Evolutionary conservation across 2,329 filamentous ascomycete genomes (phyloP), one percentile per base, ranked within the genome.

Genomic region (Tolypocladium tundrense): DNA sequence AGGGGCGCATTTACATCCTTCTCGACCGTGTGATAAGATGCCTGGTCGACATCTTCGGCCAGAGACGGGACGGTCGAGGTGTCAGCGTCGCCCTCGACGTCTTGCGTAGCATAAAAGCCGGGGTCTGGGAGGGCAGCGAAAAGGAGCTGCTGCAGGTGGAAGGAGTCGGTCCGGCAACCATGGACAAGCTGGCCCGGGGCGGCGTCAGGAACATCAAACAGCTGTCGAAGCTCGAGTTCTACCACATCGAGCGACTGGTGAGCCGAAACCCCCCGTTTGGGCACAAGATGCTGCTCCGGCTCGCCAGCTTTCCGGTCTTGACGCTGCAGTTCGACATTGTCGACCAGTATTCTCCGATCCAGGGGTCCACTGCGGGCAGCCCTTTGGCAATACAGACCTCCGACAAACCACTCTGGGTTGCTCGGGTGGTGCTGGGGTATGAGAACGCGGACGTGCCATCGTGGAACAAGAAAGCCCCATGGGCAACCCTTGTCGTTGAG

Each of bases 191-290:
- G 50, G 81, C 84, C 3, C 79, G 81, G 43, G 85, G 84, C n/a
- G 85, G 86, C 0, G 82, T 97, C 57, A 83, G 76, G 35, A 88
- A 78, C 6, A 84, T 97, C 7, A 82, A 87, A 48, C 81, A 83
- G n/a, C 75, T 99, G 14, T 83, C 86, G 19, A 73, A 70, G 8
- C 79, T 84, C 16, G 87, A 93, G 41, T 77, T 87, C 33, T 81
- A 85, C 56, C 81, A 84, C 33, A 90, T 99, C 55, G 93, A 97
- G 65, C 81, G 85, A 53, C 74, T 91, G 31, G 70, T 96, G 53
- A 87, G 85, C 61, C 87, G 88, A 57, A 91, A 96, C 63, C 90
- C 91, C 0, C 91, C 93, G 0, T 96, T 88, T 67, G 94, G 93
- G 0, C 79, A 82, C 51, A 87, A 86, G 48, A 68, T 95, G 48